Evolutionary conservation across 306 rosid genomes (phyloP).

Genomic region (Lathyrus aphaca): DNA sequence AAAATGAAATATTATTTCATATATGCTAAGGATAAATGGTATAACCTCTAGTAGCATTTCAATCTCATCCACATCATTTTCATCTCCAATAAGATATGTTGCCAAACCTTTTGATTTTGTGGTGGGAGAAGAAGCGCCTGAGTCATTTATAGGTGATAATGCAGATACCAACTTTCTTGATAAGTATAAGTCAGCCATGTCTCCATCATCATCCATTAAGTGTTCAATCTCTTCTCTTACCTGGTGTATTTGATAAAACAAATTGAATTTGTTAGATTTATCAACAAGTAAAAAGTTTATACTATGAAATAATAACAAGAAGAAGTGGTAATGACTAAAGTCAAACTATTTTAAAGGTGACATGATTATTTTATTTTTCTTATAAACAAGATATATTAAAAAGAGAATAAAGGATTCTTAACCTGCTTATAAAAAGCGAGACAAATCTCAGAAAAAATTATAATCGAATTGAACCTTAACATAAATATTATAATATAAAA

Average conservation of each 20-base stretch:
- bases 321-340: neutral
- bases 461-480: too few species aligned
- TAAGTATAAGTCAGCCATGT: constrained; percentile 87
- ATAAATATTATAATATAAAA: too few species aligned
- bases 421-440: too few species aligned
- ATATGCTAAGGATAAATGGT: constrained; percentile 1
- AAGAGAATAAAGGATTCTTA: too few species aligned
- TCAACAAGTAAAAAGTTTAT: neutral
- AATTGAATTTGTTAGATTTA: neutral
- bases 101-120: constrained; percentile 64
- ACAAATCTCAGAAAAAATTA: too few species aligned
- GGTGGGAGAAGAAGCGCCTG: constrained; percentile 65
- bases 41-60: constrained; percentile 89
- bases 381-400: too few species aligned
- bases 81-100: constrained; percentile 65
- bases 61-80: constrained; percentile 80
- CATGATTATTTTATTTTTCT: too few species aligned
- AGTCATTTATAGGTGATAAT: constrained; percentile 61
- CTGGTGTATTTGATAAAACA: constrained; percentile 28
- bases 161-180: constrained; percentile 65
- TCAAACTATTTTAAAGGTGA: neutral
- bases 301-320: neutral
- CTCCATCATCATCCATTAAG: constrained; percentile 77
- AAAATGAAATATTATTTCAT: constrained; percentile 11
- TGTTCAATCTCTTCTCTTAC: constrained; percentile 85